Base-by-base conservation (phyloP, 371 early-diverging fungal species). In the Lichtheimia corymbifera region DNA sequence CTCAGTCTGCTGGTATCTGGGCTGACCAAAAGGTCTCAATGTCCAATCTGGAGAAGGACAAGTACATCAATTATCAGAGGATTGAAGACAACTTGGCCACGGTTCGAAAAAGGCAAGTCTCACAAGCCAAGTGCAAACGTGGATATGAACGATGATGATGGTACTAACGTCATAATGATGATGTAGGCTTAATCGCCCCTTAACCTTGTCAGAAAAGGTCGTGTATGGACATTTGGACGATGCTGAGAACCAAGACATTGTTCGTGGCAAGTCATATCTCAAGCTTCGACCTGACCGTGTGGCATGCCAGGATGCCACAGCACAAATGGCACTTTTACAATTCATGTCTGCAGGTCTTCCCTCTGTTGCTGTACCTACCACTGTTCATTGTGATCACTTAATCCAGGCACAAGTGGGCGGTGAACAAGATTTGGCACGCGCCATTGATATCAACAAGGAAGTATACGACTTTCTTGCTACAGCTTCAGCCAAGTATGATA, bases 331-430 rank as follows among this genome's bases (percentile, higher is more conserved):
- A 44, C 73, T 98, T 43, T 83, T 97, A 50, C 98, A 98, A 83
- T 97, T 98, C 83, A 94, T 98, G 92, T 91, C 93, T 20, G 93
- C 96, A 35, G 93, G 94, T 56, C 82, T 93, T 59, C 83, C 87
- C 28, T 87, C 83, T 43, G 94, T 93, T 27, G 95, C 96, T 47
- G 95, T 96, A 20, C 97, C 98, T 4, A 84, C 95, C 15, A 91
- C 91, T 61, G 92, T 98, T 61, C 98, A 98, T 76, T 98, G 98
- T 85, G 98, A 97, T 79, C 98, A 98, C 66, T 77, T 97, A 83
- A 97, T 97, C 62, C 92, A 94, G 79, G 98, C 96, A 50, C 92
- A 95, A 76, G 73, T 87, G 49, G 95, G 94, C 53, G 94, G 92
- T 55, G 86, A 64, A 47, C 77, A 88, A 71, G 97, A 97, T 79